Percentiles rank a stretch among this genome's conserved stretches.
Conservation (phyloP, 2,329 filamentous ascomycete species). For the Hypoxylon sp. region DNA sequence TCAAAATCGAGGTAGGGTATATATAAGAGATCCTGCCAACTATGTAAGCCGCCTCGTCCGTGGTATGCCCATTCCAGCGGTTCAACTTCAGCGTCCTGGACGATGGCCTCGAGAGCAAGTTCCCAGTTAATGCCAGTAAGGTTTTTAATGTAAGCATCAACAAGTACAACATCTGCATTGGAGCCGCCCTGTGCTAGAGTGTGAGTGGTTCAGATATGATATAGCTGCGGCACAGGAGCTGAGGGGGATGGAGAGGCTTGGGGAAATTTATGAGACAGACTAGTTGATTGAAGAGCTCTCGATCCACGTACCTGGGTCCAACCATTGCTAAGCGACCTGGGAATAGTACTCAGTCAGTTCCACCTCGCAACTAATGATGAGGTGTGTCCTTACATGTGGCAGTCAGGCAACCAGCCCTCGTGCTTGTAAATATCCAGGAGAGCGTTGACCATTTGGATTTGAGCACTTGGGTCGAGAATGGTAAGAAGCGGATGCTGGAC, state of each 20-base stretch:
- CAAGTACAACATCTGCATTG: slow-evolving; percentile 75
- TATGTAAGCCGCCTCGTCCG: slow-evolving; percentile 74
- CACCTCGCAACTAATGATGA: not conserved
- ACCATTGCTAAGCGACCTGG: slow-evolving; percentile 57
- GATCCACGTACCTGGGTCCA: slow-evolving; percentile 61
- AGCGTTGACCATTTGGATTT: slow-evolving; percentile 73
- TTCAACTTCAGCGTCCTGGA: slow-evolving; percentile 74
- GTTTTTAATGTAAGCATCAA: slow-evolving; percentile 75
- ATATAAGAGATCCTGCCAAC: slow-evolving; percentile 76
- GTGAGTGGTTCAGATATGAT: not conserved
- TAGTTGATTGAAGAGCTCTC: not conserved
- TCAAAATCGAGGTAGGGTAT: slow-evolving; percentile 76
- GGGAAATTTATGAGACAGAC: not conserved
- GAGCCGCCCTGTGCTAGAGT: slow-evolving; percentile 70
- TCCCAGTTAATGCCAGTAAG: slow-evolving; percentile 72
- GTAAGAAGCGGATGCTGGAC: slow-evolving; percentile 75
- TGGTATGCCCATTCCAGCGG: slow-evolving; percentile 75
- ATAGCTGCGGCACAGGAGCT: not conserved
- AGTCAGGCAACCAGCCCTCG: slow-evolving; percentile 77
- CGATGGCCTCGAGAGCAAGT: slow-evolving; percentile 73
- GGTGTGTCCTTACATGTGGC: slow-evolving; percentile 72
- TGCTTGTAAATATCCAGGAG: slow-evolving; percentile 76
- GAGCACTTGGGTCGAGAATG: slow-evolving; percentile 72
- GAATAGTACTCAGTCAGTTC: slow-evolving; percentile 6
- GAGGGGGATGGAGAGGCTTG: not conserved